Evolutionary conservation across 306 rosid genomes (phyloP), one percentile per base, ranked within the genome.

Genomic region (Hippophae tibetana): DNA sequence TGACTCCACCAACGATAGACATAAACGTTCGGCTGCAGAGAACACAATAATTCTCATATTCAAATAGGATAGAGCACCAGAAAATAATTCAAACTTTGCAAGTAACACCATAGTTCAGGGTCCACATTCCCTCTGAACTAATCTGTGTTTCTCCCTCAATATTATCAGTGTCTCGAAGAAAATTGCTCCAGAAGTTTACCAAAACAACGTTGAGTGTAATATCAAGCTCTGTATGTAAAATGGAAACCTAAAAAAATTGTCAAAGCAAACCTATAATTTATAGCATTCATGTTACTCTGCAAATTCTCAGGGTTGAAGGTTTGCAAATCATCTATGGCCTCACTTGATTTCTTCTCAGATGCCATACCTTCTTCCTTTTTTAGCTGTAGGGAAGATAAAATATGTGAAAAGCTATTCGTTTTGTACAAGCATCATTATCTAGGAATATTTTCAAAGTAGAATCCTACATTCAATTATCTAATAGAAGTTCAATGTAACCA

Each of bases 21-120:
- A 92, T 74, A 72, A 92, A 92, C 47, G 98, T 92, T 57, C 98
- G 96, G 81, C 97, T 90, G 86, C 89, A 75, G 60, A 75, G 60
- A 40, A 69, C 58, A 67, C 54, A 65, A 12, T 42, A 46, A 18
- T 11, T 10, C 47, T 23, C 14, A 49, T 10, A 38, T 57, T 71
- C 8, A 3, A 58, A 12, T 48, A 43, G 25, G 18, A 50, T 10
- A 43, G 0, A 8, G 38, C 56, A 52, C 9, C 47, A 5, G 3
- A 5, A 14, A 46, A 47, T 42, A 7, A 13, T 50, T 10, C 8
- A 7, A 50, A 55, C n/a, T 5, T 23, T 31, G 38, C 38, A 31
- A 31, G 38, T 31, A 31, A 31, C 38, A 31, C 38, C 4, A 31
- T 31, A 31, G 38, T 31, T 31, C 38, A 31, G 5, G 38, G 38